Evolutionary conservation across 176 grass and related monocot species (phyloP), one percentile per base, ranked within the genome.

Genomic region (Phoenix roebelenii): DNA sequence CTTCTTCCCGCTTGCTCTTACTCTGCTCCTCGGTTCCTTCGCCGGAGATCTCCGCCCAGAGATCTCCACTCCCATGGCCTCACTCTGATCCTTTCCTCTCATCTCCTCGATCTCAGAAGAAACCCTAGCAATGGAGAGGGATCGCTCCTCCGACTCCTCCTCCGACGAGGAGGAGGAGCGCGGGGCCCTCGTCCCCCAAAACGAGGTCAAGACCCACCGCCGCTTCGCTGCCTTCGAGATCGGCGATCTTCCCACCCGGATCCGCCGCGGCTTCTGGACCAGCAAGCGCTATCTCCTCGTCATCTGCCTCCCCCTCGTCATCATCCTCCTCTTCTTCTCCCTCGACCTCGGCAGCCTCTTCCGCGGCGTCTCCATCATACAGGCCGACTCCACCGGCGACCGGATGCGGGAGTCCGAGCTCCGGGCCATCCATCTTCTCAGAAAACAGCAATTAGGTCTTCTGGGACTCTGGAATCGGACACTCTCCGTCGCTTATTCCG

Each of bases 401-500:
- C 83, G 80, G 55, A 91, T 97, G 87, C 77, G 87, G 52, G 87
- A 91, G 76, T 77, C 77, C 20, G 86, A 97, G 83, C 87, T 90
- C 64, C 83, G 55, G 56, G 80, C 83, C 5, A 74, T 97, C 58
- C 85, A 82, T 53, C 83, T 97, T 61, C 86, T 97, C 58, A 77
- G 78, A 25, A 82, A 75, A 29, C 92, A 97, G 78, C 86, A 74
- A 58, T 67, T 74, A 22, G 75, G 62, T 51, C 80, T 97, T 60
- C 54, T 88, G 50, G 71, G 67, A 48, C 76, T 90, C 60, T 91
- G 76, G 78, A 88, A 97, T 67, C 69, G 59, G 29, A 88, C 78
- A 0, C 60, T 58, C 2, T 25, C 68, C 49, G 16, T 18, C 12
- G 50, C 24, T 3, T 25, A 10, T 15, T 50, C 72, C 72, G 14